Conservation (phyloP, 257 asterid genomes). For the Cinchona pubescens region DNA sequence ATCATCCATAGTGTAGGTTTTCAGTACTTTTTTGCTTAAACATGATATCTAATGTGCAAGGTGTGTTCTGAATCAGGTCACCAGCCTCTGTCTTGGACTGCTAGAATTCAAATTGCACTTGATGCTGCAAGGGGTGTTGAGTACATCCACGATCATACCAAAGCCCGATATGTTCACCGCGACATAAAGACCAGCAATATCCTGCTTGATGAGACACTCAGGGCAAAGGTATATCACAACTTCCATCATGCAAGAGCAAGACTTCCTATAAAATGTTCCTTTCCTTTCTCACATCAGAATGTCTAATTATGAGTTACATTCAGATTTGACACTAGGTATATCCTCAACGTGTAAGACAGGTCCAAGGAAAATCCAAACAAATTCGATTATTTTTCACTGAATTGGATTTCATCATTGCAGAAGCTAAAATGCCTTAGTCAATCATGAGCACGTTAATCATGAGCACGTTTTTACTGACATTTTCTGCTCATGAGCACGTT, state of each 20-base stretch:
- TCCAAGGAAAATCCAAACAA: neutral
- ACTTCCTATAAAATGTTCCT: neutral
- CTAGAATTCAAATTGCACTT: slow-evolving; percentile 71
- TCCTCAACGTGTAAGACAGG: neutral
- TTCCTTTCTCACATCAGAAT: neutral
- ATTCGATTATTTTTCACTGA: neutral
- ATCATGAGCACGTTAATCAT: no score
- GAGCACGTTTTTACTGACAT: no score
- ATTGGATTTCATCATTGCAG: neutral
- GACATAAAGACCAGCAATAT: slow-evolving; percentile 81
- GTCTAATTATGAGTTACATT: neutral
- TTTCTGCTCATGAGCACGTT: neutral
- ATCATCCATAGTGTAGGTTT: no score
- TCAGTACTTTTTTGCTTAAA: no score
- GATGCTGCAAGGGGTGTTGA: slow-evolving; percentile 84
- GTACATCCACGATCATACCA: slow-evolving; percentile 85
- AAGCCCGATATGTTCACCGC: slow-evolving; percentile 71
- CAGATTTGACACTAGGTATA: no score
- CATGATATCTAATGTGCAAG: no score
- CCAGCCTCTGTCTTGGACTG: slow-evolving; percentile 76
- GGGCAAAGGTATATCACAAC: slow-evolving; percentile 60
- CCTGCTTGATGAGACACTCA: slow-evolving; percentile 68
- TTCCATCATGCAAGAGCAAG: neutral
- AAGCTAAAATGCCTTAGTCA: neutral
- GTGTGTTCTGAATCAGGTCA: slow-evolving; percentile 52